Conservation (phyloP, 371 early-diverging fungal species). For the Circinella minor region DNA sequence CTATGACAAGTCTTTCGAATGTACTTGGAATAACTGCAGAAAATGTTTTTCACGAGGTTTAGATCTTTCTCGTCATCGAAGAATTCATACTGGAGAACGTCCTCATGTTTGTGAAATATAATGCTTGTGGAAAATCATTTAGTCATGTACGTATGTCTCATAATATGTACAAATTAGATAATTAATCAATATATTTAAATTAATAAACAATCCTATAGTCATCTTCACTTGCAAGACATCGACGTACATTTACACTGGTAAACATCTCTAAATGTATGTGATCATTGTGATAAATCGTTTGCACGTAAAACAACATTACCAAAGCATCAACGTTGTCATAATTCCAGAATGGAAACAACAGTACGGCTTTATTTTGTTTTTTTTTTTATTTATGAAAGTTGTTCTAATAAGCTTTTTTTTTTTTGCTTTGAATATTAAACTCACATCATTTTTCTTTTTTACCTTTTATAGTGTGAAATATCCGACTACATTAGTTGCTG, state of each 20-base stretch:
- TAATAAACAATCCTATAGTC: conserved; percentile 30
- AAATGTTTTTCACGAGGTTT: conserved; percentile 80
- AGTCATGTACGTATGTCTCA: conserved; percentile 51
- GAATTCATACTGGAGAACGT: conserved; percentile 80
- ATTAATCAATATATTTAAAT: neutral
- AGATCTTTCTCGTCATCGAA: conserved; percentile 77
- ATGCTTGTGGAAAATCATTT: conserved; percentile 61
- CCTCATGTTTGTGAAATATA: conserved; percentile 71
- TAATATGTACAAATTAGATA: conserved; percentile 9
- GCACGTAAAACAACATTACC: conserved; percentile 74
- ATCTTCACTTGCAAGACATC: conserved; percentile 53
- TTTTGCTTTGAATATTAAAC: neutral
- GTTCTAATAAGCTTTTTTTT: conserved; percentile 3
- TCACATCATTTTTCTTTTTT: neutral
- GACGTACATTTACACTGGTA: conserved; percentile 53
- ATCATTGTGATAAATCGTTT: conserved; percentile 63
- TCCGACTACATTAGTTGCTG: conserved; percentile 12
- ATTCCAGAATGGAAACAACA: conserved; percentile 21
- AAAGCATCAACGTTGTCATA: conserved; percentile 64
- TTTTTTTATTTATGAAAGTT: conserved; percentile 10
- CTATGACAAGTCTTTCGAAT: conserved; percentile 63
- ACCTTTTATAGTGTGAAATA: conserved; percentile 18
- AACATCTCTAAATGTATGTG: conserved; percentile 52
- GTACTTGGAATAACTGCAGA: conserved; percentile 69
- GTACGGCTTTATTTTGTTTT: conserved; percentile 14